Percentiles rank a stretch among this genome's conserved stretches.
Conservation (phyloP, 192 early-diverging fungal genomes). For the Coemansia erecta region DNA sequence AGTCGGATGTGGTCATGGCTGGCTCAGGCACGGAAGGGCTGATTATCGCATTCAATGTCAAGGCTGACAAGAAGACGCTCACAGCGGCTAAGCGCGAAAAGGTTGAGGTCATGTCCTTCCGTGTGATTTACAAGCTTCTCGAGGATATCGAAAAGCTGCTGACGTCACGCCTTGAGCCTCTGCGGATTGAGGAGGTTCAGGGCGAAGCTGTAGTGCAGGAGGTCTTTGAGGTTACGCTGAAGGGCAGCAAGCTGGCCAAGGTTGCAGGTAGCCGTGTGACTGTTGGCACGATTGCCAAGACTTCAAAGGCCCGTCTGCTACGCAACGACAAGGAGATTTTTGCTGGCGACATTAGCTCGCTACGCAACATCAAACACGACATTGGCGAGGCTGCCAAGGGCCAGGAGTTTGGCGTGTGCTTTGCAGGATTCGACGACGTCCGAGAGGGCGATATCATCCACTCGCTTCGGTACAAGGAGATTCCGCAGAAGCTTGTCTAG, state of each 20-base stretch:
- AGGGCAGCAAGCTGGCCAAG: constrained; percentile 66
- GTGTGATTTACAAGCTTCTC: constrained; percentile 91
- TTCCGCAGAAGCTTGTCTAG: constrained; percentile 56
- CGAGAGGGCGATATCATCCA: constrained; percentile 82
- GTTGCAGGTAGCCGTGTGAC: constrained; percentile 85
- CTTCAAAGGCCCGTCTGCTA: constrained; percentile 63
- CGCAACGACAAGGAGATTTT: constrained; percentile 67
- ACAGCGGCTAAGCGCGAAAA: constrained; percentile 58
- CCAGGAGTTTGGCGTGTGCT: constrained; percentile 92
- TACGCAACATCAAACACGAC: constrained; percentile 90
- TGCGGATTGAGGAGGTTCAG: constrained; percentile 69
- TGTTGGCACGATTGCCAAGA: constrained; percentile 67
- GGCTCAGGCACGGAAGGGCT: constrained; percentile 56
- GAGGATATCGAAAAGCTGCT: constrained; percentile 84
- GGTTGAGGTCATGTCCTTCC: constrained; percentile 69
- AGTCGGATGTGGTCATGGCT: constrained; percentile 82
- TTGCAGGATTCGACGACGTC: constrained; percentile 79
- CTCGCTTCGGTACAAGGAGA: constrained; percentile 60
- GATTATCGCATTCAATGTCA: constrained; percentile 88
- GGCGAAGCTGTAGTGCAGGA: constrained; percentile 88
- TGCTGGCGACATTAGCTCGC: constrained; percentile 62
- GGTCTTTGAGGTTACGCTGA: constrained; percentile 79
- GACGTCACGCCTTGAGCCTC: constrained; percentile 73
- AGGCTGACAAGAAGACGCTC: constrained; percentile 71
- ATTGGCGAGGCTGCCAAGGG: constrained; percentile 87